Evolutionary conservation across 1,284 basidiomycete genomes (phyloP).

Genomic region (Cryptococcus wingfieldii): DNA sequence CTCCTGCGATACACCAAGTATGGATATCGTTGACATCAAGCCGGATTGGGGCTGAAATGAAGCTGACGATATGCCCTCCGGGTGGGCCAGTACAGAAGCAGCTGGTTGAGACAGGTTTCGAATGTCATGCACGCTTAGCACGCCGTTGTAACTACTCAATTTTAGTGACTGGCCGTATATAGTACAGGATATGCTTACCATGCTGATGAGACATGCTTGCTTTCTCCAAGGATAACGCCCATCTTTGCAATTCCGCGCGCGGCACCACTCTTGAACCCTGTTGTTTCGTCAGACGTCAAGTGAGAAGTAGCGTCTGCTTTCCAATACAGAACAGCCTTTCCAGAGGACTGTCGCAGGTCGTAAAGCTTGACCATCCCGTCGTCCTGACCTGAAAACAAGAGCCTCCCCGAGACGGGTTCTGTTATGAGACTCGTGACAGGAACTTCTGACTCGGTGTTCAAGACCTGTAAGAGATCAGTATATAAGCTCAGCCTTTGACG

Average conservation of each 20-base stretch:
- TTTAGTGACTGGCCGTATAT: background rate
- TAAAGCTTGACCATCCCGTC: slow-evolving; percentile 31
- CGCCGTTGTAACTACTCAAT: slow-evolving; percentile 25
- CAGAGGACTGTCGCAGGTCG: slow-evolving; percentile 22
- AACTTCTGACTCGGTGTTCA: slow-evolving; percentile 15
- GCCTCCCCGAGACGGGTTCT: slow-evolving; percentile 33
- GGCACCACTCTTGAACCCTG: background rate
- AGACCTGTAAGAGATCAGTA: slow-evolving; percentile 5
- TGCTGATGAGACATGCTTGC: slow-evolving; percentile 28
- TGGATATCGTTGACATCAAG: slow-evolving; percentile 30
- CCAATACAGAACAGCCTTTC: slow-evolving; percentile 21
- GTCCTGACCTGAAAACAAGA: slow-evolving; percentile 23
- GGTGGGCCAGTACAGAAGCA: slow-evolving; percentile 21
- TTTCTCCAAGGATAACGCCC: slow-evolving; percentile 30
- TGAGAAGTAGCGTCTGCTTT: slow-evolving; percentile 3
- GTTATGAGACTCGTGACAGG: slow-evolving; percentile 25
- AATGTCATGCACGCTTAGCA: slow-evolving; percentile 30
- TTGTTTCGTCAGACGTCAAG: background rate
- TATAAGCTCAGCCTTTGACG: background rate
- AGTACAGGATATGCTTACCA: slow-evolving; percentile 17
- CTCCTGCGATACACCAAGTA: background rate
- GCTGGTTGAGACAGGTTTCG: slow-evolving; percentile 16
- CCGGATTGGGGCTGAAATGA: slow-evolving; percentile 35
- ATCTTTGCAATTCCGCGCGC: slow-evolving; percentile 18
- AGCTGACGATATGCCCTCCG: slow-evolving; percentile 21